Evolutionary conservation across 2,329 filamentous ascomycete genomes (phyloP).

Genomic region (Dactylella cylindrospora): DNA sequence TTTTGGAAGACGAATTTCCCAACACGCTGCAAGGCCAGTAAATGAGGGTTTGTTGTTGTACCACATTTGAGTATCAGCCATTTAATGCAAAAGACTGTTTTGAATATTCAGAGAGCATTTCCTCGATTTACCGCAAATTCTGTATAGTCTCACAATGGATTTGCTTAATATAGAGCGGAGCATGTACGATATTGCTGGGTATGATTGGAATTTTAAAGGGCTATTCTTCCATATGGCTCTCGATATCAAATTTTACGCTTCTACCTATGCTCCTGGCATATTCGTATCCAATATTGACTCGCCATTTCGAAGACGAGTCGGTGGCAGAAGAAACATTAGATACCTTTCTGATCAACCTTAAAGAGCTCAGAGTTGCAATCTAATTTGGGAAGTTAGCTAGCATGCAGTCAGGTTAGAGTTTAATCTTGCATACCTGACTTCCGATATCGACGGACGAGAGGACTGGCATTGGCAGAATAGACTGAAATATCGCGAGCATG

Average conservation of each 20-base stretch:
- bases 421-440: conserved; percentile 49
- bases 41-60: too few relatives aligned
- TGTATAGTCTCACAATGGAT: too few relatives aligned
- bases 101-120: too few relatives aligned
- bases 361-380: conserved; percentile 70
- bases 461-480: conserved; percentile 60
- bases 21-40: conserved; percentile 13
- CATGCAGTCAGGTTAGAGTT: conserved; percentile 44
- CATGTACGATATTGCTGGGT: too few relatives aligned
- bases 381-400: conserved; percentile 55
- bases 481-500: conserved; percentile 74
- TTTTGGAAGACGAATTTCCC: conserved; percentile 84
- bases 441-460: conserved; percentile 56
- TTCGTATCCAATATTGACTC: conserved; percentile 78
- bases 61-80: too few relatives aligned
- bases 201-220: too few relatives aligned
- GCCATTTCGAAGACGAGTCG: conserved; percentile 71
- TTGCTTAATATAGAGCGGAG: too few relatives aligned
- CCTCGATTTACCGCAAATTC: too few relatives aligned
- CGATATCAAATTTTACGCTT: conserved; percentile 73
- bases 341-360: conserved; percentile 69
- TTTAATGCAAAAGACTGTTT: too few relatives aligned
- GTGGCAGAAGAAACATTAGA: conserved; percentile 57
- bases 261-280: conserved; percentile 69
- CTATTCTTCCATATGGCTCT: conserved; percentile 72